Evolutionary conservation across 768 basidiomycete species (phyloP).

Genomic region (Termitomyces sp.): DNA sequence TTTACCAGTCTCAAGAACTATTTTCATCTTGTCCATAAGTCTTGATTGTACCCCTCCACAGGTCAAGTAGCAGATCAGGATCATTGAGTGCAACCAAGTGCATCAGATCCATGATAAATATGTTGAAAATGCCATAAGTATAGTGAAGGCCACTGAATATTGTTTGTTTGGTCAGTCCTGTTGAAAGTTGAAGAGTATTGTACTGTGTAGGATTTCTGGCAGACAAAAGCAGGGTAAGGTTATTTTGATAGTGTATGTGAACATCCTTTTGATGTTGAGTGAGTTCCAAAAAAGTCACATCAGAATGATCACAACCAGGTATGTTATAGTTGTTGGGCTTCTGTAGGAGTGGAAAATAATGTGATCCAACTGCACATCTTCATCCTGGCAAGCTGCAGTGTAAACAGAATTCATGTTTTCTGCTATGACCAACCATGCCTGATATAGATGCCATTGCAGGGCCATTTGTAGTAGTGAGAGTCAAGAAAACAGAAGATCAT

Average conservation of each 20-base stretch:
- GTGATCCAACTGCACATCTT: constrained; percentile 13
- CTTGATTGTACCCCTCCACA: constrained; percentile 28
- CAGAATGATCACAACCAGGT: constrained; percentile 19
- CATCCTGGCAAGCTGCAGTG: constrained; percentile 25
- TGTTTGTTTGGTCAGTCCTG: not conserved
- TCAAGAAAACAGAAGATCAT: constrained; percentile 16
- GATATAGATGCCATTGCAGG: constrained; percentile 23
- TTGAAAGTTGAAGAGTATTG: not conserved
- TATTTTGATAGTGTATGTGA: not conserved
- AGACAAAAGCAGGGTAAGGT: constrained; percentile 21
- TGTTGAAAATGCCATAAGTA: constrained; percentile 24
- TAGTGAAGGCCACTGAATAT: constrained; percentile 30
- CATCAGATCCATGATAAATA: constrained; percentile 40
- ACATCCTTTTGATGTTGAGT: not conserved
- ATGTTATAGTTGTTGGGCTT: constrained; percentile 22
- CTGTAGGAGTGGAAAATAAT: constrained; percentile 28
- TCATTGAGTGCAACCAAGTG: constrained; percentile 31
- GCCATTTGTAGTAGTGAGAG: constrained; percentile 26
- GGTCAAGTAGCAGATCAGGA: constrained; percentile 30
- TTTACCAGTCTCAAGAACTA: not conserved
- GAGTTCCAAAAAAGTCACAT: constrained; percentile 17
- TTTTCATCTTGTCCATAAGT: constrained; percentile 18
- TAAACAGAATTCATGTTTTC: constrained; percentile 29
- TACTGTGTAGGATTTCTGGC: too few relatives aligned
- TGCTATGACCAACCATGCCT: constrained; percentile 29